Evolutionary conservation across 306 rosid genomes (phyloP), one percentile per base, ranked within the genome.

Genomic region (Psophocarpus tetragonolobus): DNA sequence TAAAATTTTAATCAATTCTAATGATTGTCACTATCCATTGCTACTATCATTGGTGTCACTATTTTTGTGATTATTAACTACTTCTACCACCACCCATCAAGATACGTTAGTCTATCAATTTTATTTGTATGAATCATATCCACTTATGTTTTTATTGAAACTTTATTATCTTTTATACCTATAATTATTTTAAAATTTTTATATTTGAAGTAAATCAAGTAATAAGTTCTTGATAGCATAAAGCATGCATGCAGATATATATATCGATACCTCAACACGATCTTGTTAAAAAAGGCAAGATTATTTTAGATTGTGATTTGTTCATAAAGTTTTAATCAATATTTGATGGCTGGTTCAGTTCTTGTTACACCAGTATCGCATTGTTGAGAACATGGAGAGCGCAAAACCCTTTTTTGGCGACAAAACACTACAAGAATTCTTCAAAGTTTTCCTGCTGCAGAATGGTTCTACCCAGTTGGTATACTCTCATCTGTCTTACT

Each of bases 391-490:
- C 8, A 73, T 73, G 78, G 51, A 39, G 18, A 54, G 6, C 7
- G 10, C 54, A 38, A 0, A 4, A 27, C 41, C n/a, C 50, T 5
- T 15, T 36, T 24, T 3, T 3, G 23, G 11, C 8, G 8, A 38
- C 5, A 23, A 73, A 39, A 26, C 13, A 5, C 5, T 6, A n/a
- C 32, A 2, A 2, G 69, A 74, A 41, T 74, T 74, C 69, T 74
- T 74, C 32, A 58, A 74, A 60, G 78, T 74, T 41, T 74, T 39
- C 45, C 3, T 74, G 15, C 68, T 2, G 32, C 0, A 17, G 0
- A 58, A 8, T 9, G 23, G 45, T 74, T 74, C 78, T 74, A 8
- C 32, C n/a, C 58, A 58, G 9, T 42, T 74, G 70, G 78, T 74
- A 74, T 3, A 8, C 6, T 53, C 8, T 21, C 23, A 5, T 53